Base-by-base conservation (phyloP, 192 early-diverging fungal genomes). In the Entomortierella parvispora region DNA sequence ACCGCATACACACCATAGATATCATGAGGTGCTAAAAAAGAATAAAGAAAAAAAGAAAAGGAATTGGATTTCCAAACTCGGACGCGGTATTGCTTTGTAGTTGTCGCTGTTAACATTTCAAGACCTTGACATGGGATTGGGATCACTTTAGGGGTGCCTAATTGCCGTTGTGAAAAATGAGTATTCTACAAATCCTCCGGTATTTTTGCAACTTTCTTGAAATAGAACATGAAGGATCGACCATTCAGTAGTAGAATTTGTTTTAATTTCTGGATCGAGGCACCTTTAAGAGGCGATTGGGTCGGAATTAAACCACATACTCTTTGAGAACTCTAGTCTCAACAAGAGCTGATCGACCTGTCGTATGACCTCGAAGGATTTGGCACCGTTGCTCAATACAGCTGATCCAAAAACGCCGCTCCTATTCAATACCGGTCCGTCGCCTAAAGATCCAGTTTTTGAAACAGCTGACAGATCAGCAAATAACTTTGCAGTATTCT, bases 331-430 rank as follows among this genome's bases (percentile, higher is more conserved):
- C 55, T 77, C 74, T 0, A 77, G 61, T 18, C 74, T 29, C 12
- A 77, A 33, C 1, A 77, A 42, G 33, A 77, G 61, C 23, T 68
- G 74, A 47, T 77, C 74, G 17, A 77, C 45, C 46, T 77, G 74
- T 0, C 65, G 32, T 14, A 68, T 62, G 26, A 68, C 54, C 17
- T 62, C 66, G 44, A 68, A 77, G 0, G 74, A 57, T 31, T 44
- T 48, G 2, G 65, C 44, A 0, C 74, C 49, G 31, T 68, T 68
- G 7, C 74, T 65, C 26, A 77, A 33, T 28, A 77, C 40, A 64
- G 65, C 68, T 37, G 65, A 68, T 10, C 74, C 66, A 11, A 77
- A 32, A 0, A 65, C 74, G 40, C 59, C 59, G 10, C 74, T 77
- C 26, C 64, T 45, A 23, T 53, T 62, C n/a, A 77, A 37, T 14